Evolutionary conservation across 495 filamentous ascomycete species (phyloP), one percentile per base, ranked within the genome.

Genomic region (Copromyces sp.): DNA sequence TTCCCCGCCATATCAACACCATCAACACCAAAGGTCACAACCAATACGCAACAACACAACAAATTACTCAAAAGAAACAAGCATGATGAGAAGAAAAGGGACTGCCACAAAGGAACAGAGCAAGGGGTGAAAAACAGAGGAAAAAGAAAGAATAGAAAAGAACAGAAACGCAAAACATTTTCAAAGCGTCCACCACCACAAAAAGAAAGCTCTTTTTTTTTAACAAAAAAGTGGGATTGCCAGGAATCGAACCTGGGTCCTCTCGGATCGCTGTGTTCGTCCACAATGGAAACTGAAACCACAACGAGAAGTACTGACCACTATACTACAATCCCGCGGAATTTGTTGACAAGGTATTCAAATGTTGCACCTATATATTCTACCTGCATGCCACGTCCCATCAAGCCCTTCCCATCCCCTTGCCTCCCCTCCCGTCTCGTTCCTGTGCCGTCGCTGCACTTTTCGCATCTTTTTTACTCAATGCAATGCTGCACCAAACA

Each of bases 201-300:
- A 1, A 1, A 16, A 3, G 9, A 45, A 20, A 9, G 12, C 1
- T 9, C 3, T 37, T 37, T 37, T 2, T 37, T 37, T 37, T 37
- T 9, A 2, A 7, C 4, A 65, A 65, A 65, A 61, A 8, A 35
- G 2, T 65, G 53, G 53, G 53, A 65, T 65, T 65, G 53, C 53
- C 53, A 35, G 53, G 53, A 65, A 65, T 65, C 53, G 53, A 65
- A 65, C 53, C 53, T 35, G 53, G 53, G 53, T 65, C 53, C 53
- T 65, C 53, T 61, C 53, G 53, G 53, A 61, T 61, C 53, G 53
- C 24, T 61, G 24, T 61, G 24, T 59, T 59, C 12, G 24, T 59
- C 1, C 47, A 59, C 47, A 59, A 32, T 29, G 47, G 47, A 59
- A 59, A 24, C 47, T 8, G 29, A 16, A 61, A 61, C 53, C 53